Conservation (phyloP, 2,329 filamentous ascomycete species). For the Fusarium tjaetaba region DNA sequence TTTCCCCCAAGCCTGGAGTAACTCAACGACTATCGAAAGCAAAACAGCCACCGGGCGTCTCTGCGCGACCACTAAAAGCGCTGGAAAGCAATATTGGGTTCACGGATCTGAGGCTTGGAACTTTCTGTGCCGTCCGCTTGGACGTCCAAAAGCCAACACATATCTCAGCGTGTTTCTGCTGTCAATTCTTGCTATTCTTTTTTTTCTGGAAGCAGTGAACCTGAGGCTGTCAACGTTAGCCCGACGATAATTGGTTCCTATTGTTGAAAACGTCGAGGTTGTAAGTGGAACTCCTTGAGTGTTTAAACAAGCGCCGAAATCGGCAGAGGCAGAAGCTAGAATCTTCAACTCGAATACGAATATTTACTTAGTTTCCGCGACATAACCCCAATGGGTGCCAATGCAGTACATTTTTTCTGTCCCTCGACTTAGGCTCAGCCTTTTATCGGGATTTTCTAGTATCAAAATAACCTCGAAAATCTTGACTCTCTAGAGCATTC, state of each 20-base stretch:
- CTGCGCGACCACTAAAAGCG: constrained; percentile 6
- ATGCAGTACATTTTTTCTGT: not conserved
- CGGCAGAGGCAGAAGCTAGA: constrained; percentile 8
- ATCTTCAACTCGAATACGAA: not conserved
- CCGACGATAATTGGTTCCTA: not conserved
- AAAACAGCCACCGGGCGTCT: constrained; percentile 14
- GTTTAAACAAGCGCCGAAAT: constrained; percentile 9
- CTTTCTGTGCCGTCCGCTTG: not conserved
- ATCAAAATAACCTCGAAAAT: not conserved
- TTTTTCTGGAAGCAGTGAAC: constrained; percentile 12
- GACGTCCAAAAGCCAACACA: not conserved
- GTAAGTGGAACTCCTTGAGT: constrained; percentile 13
- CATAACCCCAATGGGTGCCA: no score
- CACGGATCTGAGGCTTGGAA: constrained; percentile 3
- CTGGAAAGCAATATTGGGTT: not conserved
- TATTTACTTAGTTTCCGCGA: not conserved
- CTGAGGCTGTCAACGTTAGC: not conserved
- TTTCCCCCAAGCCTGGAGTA: not conserved
- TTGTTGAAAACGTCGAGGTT: not conserved
- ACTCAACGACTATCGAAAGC: constrained; percentile 20
- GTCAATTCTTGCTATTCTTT: not conserved
- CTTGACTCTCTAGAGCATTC: not conserved
- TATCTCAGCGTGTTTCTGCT: not conserved
- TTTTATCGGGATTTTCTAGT: not conserved
- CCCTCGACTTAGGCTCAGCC: not conserved